Percentiles rank a stretch among this genome's conserved stretches.
Evolutionary conservation across 169 alveolate species (phyloP).

Genomic region (Cyclospora cayetanensis): DNA sequence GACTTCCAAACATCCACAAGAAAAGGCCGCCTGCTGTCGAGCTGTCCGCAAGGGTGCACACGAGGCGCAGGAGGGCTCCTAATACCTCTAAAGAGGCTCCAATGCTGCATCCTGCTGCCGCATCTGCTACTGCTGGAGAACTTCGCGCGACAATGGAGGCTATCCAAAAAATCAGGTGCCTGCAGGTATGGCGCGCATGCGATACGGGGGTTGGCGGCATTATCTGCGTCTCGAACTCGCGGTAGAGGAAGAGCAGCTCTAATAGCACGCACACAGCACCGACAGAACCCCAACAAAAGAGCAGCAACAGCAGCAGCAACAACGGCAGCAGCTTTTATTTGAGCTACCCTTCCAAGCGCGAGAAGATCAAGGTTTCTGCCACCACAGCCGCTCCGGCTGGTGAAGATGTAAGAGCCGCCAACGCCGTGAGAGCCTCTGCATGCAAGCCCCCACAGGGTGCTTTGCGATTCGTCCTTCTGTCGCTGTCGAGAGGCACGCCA

Average conservation of each 20-base stretch:
- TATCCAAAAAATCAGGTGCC: background rate
- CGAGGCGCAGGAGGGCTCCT: background rate
- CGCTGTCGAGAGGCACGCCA: background rate
- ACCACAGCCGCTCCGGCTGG: slow-evolving; percentile 40
- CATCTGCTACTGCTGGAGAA: slow-evolving; percentile 23
- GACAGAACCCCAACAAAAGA: background rate
- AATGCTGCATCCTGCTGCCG: background rate
- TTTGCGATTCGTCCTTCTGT: slow-evolving; percentile 8
- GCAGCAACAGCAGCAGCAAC: slow-evolving; percentile 6
- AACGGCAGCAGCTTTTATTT: background rate
- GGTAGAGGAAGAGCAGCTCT: background rate
- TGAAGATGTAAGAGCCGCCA: background rate
- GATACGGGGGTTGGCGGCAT: background rate
- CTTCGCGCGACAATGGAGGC: background rate
- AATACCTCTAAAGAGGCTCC: background rate
- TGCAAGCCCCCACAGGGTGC: background rate
- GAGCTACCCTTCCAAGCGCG: background rate
- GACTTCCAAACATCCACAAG: background rate
- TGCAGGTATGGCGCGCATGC: too few species aligned
- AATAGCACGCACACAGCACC: too few species aligned
- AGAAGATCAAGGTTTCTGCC: background rate
- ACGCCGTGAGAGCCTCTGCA: slow-evolving; percentile 21
- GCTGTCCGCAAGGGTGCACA: background rate
- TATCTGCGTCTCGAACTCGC: background rate
- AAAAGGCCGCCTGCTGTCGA: background rate